Evolutionary conservation across 148 eudicot species (phyloP).

Genomic region (Suaeda aralocaspica): DNA sequence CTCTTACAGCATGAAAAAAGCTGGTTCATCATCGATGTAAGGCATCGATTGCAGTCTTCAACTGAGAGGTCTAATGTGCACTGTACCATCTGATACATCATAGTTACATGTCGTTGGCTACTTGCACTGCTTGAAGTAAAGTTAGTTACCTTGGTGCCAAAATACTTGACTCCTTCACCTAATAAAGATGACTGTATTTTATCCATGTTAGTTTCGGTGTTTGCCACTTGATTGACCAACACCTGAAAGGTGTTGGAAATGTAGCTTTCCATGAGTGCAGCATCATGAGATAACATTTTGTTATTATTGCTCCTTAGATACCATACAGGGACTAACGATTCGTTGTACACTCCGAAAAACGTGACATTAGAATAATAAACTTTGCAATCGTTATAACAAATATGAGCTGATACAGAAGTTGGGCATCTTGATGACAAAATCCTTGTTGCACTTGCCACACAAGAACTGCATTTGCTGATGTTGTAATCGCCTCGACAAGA

Average conservation of each 20-base stretch:
- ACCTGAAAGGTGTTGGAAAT: not conserved
- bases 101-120: not conserved
- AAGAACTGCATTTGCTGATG: not conserved
- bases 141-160: not conserved
- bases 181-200: slow-evolving; percentile 2
- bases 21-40: not conserved
- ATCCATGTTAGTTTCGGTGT: not conserved
- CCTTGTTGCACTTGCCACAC: not conserved
- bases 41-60: not conserved
- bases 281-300: not conserved
- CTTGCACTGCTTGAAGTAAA: not conserved
- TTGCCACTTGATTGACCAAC: slow-evolving; percentile 4
- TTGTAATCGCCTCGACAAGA: slow-evolving; percentile 9
- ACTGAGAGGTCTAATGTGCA: slow-evolving; percentile 7
- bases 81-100: slow-evolving; percentile 12
- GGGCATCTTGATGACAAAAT: not conserved
- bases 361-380: slow-evolving; percentile 2
- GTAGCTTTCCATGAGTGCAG: not conserved
- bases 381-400: slow-evolving; percentile 11
- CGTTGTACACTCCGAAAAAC: not conserved
- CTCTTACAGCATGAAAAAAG: not conserved
- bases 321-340: not conserved
- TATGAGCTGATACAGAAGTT: not conserved
- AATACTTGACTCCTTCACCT: not conserved
- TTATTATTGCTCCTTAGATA: not conserved